Evolutionary conservation across 208 protist species (phyloP).

Genomic region (Leishmania braziliensis): DNA sequence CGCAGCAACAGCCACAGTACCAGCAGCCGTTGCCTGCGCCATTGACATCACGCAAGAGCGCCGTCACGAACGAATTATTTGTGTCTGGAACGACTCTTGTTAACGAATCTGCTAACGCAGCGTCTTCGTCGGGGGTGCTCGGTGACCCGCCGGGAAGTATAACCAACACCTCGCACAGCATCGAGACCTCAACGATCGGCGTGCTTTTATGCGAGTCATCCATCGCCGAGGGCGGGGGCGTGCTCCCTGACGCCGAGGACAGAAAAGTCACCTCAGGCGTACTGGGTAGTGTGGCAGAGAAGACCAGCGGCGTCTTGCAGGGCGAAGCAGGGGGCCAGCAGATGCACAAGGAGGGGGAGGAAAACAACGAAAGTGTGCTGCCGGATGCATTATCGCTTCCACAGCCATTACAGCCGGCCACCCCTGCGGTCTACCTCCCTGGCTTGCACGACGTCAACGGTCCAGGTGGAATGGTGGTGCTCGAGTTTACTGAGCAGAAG

Average conservation of each 20-base stretch:
- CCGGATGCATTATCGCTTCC: constrained; percentile 23
- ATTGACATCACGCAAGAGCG: constrained; percentile 6
- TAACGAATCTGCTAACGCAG: neutral
- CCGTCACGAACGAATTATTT: neutral
- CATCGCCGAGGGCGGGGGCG: neutral
- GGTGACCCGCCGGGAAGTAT: neutral
- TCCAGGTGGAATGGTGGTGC: constrained; percentile 65
- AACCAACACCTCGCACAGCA: neutral
- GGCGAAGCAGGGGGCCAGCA: constrained; percentile 4
- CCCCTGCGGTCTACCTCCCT: constrained; percentile 19
- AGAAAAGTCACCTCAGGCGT: constrained; percentile 4
- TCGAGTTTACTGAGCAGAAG: constrained; percentile 45
- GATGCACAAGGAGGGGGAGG: neutral
- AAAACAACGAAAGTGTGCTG: constrained; percentile 18
- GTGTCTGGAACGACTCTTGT: neutral
- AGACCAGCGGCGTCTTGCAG: constrained; percentile 12
- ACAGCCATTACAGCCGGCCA: constrained; percentile 5
- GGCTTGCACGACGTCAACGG: constrained; percentile 63
- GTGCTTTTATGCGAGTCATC: constrained; percentile 4
- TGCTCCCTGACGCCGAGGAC: neutral
- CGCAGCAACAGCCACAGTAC: neutral
- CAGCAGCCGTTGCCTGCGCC: neutral
- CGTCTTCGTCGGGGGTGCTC: neutral
- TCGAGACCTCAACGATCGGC: neutral
- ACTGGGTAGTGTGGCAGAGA: neutral